These are phyloP conservation scores for Penicillium sp. DNA, from an alignment of 2,329 filamentous ascomycete species.

Conservation along the genomic window DNA sequence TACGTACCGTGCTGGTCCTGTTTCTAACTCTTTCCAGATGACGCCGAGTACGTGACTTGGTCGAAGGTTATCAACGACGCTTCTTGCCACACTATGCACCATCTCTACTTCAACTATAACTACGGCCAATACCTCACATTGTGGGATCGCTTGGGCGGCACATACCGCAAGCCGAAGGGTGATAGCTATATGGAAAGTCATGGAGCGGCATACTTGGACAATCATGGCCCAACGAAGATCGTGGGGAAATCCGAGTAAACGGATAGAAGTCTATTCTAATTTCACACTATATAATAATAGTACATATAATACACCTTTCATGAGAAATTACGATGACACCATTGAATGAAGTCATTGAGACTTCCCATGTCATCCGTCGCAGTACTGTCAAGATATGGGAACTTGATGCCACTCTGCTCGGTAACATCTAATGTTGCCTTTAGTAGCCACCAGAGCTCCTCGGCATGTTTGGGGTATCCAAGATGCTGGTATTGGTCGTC, in stretches of 20 bases:
- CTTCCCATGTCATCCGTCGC: constrained; percentile 32
- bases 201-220: background rate
- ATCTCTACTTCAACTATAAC: constrained; percentile 85
- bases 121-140: constrained; percentile 93
- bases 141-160: constrained; percentile 84
- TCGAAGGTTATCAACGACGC: constrained; percentile 79
- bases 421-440: constrained; percentile 27
- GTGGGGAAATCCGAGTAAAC: background rate
- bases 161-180: constrained; percentile 36
- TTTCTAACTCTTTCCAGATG: constrained; percentile 49
- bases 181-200: constrained; percentile 16
- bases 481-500: constrained; percentile 26
- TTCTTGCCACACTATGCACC: constrained; percentile 90
- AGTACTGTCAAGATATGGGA: constrained; percentile 27
- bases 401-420: constrained; percentile 9
- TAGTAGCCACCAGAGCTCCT: constrained; percentile 33
- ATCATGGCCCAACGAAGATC: background rate
- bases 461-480: constrained; percentile 33
- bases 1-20: background rate
- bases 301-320: constrained; percentile 1
- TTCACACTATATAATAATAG: constrained; percentile 2
- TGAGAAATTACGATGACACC: constrained; percentile 10
- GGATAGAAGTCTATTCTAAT: background rate
- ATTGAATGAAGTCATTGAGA: constrained; percentile 33
- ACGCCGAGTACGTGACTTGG: constrained; percentile 88